phyloP scores from a whole-genome alignment of 257 asterid genomes.

The Nicotiana obtusifolia region DNA sequence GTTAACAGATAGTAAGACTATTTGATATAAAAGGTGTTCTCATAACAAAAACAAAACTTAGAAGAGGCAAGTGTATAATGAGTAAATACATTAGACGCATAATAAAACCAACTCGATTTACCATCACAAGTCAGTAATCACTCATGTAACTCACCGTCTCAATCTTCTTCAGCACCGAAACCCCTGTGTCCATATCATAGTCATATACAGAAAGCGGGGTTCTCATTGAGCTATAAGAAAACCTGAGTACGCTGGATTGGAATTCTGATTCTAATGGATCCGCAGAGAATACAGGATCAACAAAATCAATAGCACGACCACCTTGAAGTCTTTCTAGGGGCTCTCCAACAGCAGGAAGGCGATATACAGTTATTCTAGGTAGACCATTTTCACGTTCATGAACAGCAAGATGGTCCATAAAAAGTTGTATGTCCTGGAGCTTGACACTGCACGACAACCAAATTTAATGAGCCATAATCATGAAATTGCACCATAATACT shows the following conservation, averaged over 20 bases:
- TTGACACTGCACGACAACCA: slow-evolving; percentile 52
- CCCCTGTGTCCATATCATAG: slow-evolving; percentile 78
- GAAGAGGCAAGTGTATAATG: neutral
- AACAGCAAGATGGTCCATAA: slow-evolving; percentile 68
- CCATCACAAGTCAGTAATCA: neutral
- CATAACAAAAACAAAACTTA: neutral
- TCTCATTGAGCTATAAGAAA: slow-evolving; percentile 67
- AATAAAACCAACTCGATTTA: neutral
- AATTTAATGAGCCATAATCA: slow-evolving; percentile 1
- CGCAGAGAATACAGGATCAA: slow-evolving; percentile 73
- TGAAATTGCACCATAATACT: neutral
- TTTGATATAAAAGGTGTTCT: neutral
- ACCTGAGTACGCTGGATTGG: slow-evolving; percentile 70
- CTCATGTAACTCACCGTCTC: slow-evolving; percentile 49
- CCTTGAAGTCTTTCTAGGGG: slow-evolving; percentile 58
- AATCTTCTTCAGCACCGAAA: slow-evolving; percentile 81
- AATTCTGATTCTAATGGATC: slow-evolving; percentile 59
- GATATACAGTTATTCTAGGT: slow-evolving; percentile 53
- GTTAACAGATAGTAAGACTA: neutral
- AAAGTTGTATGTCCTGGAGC: slow-evolving; percentile 73
- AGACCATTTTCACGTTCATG: slow-evolving; percentile 82
- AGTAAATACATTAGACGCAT: neutral
- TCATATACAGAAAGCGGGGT: slow-evolving; percentile 87
- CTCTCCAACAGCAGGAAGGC: slow-evolving; percentile 72
- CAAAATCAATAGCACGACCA: slow-evolving; percentile 62